phyloP scores from a whole-genome alignment of 129 eudicot species.

The Tanacetum coccineum region DNA sequence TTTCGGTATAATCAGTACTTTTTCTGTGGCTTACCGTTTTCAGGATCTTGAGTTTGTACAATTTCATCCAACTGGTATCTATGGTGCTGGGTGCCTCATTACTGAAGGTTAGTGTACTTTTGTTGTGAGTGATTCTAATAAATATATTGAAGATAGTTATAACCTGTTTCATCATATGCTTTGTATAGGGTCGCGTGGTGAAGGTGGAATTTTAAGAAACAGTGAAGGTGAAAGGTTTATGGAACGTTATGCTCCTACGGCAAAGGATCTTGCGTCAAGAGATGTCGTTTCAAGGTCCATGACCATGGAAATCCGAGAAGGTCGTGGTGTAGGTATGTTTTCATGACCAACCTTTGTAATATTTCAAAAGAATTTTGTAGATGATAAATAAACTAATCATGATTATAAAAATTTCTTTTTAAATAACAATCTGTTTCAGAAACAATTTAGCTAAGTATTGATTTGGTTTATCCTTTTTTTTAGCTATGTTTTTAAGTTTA shows the following conservation, averaged over 20 bases:
- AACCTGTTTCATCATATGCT: constrained; percentile 14
- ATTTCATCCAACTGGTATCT: constrained; percentile 98
- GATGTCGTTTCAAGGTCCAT: constrained; percentile 98
- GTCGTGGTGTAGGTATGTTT: constrained; percentile 99
- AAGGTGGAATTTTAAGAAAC: constrained; percentile 96
- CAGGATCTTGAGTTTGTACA: constrained; percentile 99
- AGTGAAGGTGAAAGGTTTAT: constrained; percentile 98
- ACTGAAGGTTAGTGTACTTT: constrained; percentile 75
- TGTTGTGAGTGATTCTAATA: neutral
- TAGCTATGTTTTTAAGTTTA: neutral
- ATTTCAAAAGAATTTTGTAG: neutral
- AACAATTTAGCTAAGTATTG: neutral
- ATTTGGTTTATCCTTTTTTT: neutral
- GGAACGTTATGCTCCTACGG: constrained; percentile 99
- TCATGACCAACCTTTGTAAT: constrained; percentile 8
- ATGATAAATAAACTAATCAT: neutral
- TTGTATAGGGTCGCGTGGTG: constrained; percentile 92
- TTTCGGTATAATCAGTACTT: constrained; percentile 3
- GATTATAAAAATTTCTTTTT: neutral
- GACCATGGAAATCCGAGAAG: constrained; percentile 99
- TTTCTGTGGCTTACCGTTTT: constrained; percentile 22
- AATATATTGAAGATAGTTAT: constrained; percentile 16
- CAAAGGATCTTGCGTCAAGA: constrained; percentile 99
- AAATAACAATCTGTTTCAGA: neutral
- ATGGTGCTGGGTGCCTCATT: constrained; percentile 99